phyloP scores from a whole-genome alignment of 805 yeast genomes.

The Naumovozyma baii region DNA sequence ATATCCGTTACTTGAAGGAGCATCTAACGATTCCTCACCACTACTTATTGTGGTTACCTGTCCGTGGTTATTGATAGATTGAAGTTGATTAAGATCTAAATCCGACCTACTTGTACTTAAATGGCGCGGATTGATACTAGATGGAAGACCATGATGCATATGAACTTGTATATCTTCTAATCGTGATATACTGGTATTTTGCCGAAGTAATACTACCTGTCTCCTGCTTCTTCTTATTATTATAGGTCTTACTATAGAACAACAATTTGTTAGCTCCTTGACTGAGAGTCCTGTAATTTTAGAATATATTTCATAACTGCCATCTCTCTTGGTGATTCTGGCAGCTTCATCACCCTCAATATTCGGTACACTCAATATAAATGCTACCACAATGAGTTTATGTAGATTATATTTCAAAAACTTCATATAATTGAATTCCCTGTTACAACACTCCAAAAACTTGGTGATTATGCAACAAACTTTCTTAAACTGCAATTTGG shows the following conservation, averaged over 20 bases:
- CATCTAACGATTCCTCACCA: neutral
- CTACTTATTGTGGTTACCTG: too few relatives aligned
- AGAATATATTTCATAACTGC: slow-evolving; percentile 9
- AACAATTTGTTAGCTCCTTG: slow-evolving; percentile 17
- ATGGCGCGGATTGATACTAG: neutral
- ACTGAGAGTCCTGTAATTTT: slow-evolving; percentile 17
- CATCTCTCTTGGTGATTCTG: slow-evolving; percentile 10
- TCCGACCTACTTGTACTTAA: neutral
- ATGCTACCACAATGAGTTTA: slow-evolving; percentile 16
- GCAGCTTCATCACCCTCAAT: slow-evolving; percentile 5
- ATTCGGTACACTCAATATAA: slow-evolving; percentile 17
- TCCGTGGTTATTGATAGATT: too few relatives aligned
- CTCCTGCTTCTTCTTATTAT: slow-evolving; percentile 12
- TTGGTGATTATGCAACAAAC: slow-evolving; percentile 19
- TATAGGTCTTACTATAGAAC: slow-evolving; percentile 20
- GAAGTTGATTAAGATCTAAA: neutral
- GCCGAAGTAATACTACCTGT: slow-evolving; percentile 6
- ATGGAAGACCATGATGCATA: neutral
- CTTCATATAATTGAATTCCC: slow-evolving; percentile 15
- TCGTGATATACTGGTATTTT: neutral
- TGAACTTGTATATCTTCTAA: neutral
- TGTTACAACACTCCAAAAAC: slow-evolving; percentile 15
- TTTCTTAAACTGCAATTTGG: slow-evolving; percentile 17
- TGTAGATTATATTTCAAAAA: slow-evolving; percentile 12
- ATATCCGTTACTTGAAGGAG: slow-evolving; percentile 8